Evolutionary conservation across 768 basidiomycete genomes (phyloP).

Genomic region (Mycena latifolia): DNA sequence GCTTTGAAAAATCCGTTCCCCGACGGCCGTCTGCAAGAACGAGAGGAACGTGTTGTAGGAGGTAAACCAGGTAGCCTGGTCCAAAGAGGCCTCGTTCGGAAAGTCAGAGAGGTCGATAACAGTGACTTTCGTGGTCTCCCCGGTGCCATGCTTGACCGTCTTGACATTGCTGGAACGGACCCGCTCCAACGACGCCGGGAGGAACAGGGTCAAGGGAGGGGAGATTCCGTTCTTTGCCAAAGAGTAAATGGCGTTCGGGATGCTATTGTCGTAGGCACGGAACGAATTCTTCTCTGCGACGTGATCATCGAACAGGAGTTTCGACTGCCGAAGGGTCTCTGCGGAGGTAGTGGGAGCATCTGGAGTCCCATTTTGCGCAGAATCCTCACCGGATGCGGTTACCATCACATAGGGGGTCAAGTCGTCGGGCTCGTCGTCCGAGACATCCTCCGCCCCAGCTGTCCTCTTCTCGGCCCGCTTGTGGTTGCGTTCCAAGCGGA

Average conservation of each 20-base stretch:
- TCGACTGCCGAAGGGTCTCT: neutral
- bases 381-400: slow-evolving; percentile 3
- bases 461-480: slow-evolving; percentile 11
- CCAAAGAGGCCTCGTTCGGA: slow-evolving; percentile 7
- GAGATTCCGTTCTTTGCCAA: slow-evolving; percentile 27
- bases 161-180: slow-evolving; percentile 23
- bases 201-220: slow-evolving; percentile 9
- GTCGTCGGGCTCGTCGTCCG: slow-evolving; percentile 13
- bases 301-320: slow-evolving; percentile 7
- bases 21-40: slow-evolving; percentile 1
- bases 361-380: neutral
- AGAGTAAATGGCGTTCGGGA: slow-evolving; percentile 10
- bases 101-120: slow-evolving; percentile 18
- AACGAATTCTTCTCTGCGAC: slow-evolving; percentile 12
- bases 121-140: slow-evolving; percentile 13
- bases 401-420: slow-evolving; percentile 9
- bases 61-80: slow-evolving; percentile 13
- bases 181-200: slow-evolving; percentile 7
- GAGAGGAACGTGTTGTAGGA: slow-evolving; percentile 20
- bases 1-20: neutral
- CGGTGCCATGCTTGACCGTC: slow-evolving; percentile 17
- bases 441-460: slow-evolving; percentile 2
- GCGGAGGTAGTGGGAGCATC: neutral
- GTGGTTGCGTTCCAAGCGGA: slow-evolving; percentile 7
- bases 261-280: slow-evolving; percentile 15